These are phyloP conservation scores for Panicum virgatum DNA, from an alignment of 202 grass and related monocot genomes.

Conservation along the genomic window DNA sequence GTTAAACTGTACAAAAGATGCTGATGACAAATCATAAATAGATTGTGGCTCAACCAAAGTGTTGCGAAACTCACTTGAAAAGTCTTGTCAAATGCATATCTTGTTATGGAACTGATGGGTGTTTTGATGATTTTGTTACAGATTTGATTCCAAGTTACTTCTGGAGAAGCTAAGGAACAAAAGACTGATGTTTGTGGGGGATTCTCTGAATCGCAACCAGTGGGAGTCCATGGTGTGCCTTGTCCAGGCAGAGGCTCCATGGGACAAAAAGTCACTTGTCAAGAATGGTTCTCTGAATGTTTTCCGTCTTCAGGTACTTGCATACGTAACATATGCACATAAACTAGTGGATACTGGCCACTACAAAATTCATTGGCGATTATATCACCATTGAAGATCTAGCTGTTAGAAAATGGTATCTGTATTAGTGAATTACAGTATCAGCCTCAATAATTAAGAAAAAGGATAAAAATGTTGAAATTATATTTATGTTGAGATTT, in stretches of 20 bases:
- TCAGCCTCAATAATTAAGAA: not conserved
- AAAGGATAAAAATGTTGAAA: conserved; percentile 3
- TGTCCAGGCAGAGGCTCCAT: conserved; percentile 67
- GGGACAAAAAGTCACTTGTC: conserved; percentile 75
- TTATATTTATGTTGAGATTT: conserved; percentile 4
- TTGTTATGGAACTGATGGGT: not conserved
- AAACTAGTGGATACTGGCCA: not conserved
- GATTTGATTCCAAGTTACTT: conserved; percentile 66
- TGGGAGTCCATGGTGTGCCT: conserved; percentile 94
- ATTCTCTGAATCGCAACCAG: conserved; percentile 85
- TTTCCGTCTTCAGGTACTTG: conserved; percentile 61
- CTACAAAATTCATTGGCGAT: not conserved
- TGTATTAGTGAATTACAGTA: not conserved
- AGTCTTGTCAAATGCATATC: not conserved
- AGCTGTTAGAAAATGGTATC: conserved; percentile 12
- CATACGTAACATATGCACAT: not conserved
- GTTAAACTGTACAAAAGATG: not conserved
- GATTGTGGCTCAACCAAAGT: not conserved
- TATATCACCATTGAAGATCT: not conserved
- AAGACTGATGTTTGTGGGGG: conserved; percentile 91
- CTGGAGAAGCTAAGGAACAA: conserved; percentile 75
- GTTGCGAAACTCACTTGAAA: not conserved
- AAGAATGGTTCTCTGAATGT: conserved; percentile 80
- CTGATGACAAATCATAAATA: not conserved
- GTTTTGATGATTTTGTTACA: conserved; percentile 27